Evolutionary conservation across 1,139 yeast species (phyloP).

Genomic region (Blastobotrys petasosporus): DNA sequence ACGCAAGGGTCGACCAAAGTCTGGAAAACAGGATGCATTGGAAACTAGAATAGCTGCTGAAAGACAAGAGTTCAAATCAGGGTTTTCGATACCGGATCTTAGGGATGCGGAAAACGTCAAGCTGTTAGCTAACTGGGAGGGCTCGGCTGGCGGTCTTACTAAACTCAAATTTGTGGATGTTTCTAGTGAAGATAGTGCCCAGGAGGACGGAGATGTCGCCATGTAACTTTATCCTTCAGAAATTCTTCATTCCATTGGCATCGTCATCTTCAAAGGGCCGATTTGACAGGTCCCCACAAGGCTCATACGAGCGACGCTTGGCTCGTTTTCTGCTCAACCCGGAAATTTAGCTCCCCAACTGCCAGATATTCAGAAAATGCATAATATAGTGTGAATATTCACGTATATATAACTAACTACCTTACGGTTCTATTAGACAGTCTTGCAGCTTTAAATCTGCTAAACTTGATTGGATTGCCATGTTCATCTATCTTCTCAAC

Average conservation of each 20-base stretch:
- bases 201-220: constrained; percentile 6
- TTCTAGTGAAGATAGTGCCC: constrained; percentile 2
- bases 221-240: constrained; percentile 5
- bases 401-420: background rate
- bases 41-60: constrained; percentile 61
- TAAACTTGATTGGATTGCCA: constrained; percentile 53
- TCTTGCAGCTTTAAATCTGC: constrained; percentile 63
- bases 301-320: no score
- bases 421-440: constrained; percentile 13
- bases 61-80: constrained; percentile 54
- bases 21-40: constrained; percentile 59
- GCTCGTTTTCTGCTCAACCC: no score
- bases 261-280: background rate
- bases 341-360: no score
- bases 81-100: constrained; percentile 70
- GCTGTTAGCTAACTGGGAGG: constrained; percentile 67
- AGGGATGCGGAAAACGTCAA: constrained; percentile 54
- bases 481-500: constrained; percentile 66
- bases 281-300: no score
- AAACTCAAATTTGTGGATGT: constrained; percentile 43
- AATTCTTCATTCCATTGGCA: background rate
- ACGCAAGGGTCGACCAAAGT: constrained; percentile 83
- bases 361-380: background rate
- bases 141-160: constrained; percentile 73
- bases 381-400: background rate